Conservation (phyloP, 176 grass and related monocot genomes). For the Tillandsia leiboldiana region DNA sequence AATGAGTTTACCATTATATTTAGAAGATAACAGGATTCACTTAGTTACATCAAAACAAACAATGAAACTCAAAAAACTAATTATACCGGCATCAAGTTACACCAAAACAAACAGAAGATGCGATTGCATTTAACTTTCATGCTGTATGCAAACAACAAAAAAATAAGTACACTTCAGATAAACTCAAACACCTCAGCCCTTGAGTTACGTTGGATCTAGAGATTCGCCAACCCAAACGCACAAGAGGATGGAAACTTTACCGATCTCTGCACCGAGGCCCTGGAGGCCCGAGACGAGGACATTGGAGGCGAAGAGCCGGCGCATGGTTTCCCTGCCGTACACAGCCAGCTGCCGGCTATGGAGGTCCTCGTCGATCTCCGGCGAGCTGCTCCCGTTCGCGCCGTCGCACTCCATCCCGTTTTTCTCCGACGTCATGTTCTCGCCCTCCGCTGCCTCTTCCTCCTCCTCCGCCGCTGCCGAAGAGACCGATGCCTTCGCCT, state of each 20-base stretch:
- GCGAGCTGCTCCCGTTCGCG: not conserved
- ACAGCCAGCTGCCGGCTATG: conserved; percentile 86
- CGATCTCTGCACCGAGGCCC: conserved; percentile 71
- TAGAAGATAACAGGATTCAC: too few relatives aligned
- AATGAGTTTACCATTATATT: too few relatives aligned
- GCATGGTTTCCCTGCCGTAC: conserved; percentile 85
- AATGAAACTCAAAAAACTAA: too few relatives aligned
- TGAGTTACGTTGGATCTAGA: too few relatives aligned
- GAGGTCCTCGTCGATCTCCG: conserved; percentile 85
- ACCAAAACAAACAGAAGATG: too few relatives aligned
- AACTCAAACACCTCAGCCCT: too few relatives aligned
- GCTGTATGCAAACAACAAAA: too few relatives aligned
- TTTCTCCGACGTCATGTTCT: conserved; percentile 17
- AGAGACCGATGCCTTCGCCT: conserved; percentile 24
- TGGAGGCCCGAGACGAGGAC: conserved; percentile 76
- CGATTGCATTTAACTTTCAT: too few relatives aligned
- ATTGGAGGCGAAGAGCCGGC: conserved; percentile 77
- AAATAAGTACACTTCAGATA: too few relatives aligned
- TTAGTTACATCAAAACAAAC: too few relatives aligned
- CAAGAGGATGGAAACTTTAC: conserved; percentile 15
- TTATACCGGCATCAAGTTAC: too few relatives aligned
- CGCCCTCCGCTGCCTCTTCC: not conserved
- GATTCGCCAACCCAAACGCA: not conserved
- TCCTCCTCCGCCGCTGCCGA: not conserved
- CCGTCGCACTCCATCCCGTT: conserved; percentile 10